Percentiles rank a stretch among this genome's conserved stretches.
These are phyloP conservation scores for Hemileia vastatrix DNA, from an alignment of 1,284 basidiomycete genomes.

Conservation along the genomic window DNA sequence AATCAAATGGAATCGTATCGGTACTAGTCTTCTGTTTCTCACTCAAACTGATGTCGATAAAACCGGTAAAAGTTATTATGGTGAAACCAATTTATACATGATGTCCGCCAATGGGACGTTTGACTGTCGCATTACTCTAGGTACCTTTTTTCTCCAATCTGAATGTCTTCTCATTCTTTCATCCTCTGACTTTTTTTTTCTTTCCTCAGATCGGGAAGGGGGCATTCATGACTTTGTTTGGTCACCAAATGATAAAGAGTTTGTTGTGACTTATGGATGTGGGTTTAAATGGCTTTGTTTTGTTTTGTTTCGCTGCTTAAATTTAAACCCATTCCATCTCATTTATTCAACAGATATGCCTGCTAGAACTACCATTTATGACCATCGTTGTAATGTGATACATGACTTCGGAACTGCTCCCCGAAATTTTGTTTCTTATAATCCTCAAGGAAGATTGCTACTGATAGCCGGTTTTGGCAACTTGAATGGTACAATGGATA, in stretches of 20 bases:
- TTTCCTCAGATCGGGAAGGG: conserved; percentile 71
- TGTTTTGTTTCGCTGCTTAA: not conserved
- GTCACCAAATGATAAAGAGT: conserved; percentile 90
- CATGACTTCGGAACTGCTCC: conserved; percentile 85
- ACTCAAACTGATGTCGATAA: conserved; percentile 96
- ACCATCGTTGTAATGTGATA: conserved; percentile 74
- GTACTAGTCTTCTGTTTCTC: conserved; percentile 58
- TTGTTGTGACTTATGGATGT: conserved; percentile 93
- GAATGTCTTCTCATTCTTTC: no score
- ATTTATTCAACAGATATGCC: conserved; percentile 64
- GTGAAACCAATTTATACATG: conserved; percentile 89
- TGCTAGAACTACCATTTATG: conserved; percentile 81
- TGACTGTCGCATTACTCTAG: conserved; percentile 76
- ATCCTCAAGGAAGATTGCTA: conserved; percentile 81
- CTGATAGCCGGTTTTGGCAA: conserved; percentile 93
- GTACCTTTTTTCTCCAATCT: conserved; percentile 30
- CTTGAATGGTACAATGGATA: conserved; percentile 80
- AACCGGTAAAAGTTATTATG: conserved; percentile 95
- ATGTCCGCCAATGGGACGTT: conserved; percentile 91
- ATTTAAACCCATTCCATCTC: conserved; percentile 1
- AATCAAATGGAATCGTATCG: conserved; percentile 94
- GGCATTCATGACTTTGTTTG: conserved; percentile 94
- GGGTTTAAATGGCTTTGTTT: conserved; percentile 45
- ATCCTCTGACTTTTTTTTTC: not conserved
- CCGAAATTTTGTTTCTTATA: conserved; percentile 86